Evolutionary conservation across 2,329 filamentous ascomycete species (phyloP), one percentile per base, ranked within the genome.

Genomic region (Talaromyces islandicus): DNA sequence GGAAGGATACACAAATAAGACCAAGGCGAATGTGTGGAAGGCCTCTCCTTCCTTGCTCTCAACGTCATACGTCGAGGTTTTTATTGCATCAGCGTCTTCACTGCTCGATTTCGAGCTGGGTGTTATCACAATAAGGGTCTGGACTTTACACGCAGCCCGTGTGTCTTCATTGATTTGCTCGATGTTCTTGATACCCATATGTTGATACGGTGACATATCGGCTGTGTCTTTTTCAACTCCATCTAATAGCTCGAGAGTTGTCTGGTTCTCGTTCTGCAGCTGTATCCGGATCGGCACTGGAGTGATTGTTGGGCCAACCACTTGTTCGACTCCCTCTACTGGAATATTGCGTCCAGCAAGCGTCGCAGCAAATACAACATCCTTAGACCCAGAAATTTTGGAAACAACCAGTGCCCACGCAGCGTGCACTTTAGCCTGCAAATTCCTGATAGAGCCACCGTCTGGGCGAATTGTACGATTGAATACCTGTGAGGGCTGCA

Each of bases 191-290:
- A 77, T 54, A 7, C 76, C 76, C 7, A 82, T 78, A 67, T 88
- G 84, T 71, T 88, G 83, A 65, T 85, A 81, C 0, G 83, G 80
- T 2, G 86, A 85, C 56, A 82, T 78, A 7, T 75, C 71, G 0
- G 83, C 73, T 0, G 78, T 80, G 58, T 80, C 77, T 25, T 80
- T 72, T 43, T 86, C 83, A 7, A 87, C 30, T 11, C 10, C 30
- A 32, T 32, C 30, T 11, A 32, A 12, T 10, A 32, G 30, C 30
- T 32, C 30, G 30, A 32, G 30, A 32, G 30, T 32, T 32, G 10
- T 32, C 30, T 32, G 30, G 30, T 32, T 32, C 30, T 32, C 30
- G 24, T n/a, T 12, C 5, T 24, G 14, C 30, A 58, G 21, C 3
- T 17, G 27, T 17, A 58, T n/a, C 14, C 56, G 56, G 10, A 58